These are phyloP conservation scores for Kazachstania sp. DNA, from an alignment of 1,139 yeast species.

Conservation along the genomic window DNA sequence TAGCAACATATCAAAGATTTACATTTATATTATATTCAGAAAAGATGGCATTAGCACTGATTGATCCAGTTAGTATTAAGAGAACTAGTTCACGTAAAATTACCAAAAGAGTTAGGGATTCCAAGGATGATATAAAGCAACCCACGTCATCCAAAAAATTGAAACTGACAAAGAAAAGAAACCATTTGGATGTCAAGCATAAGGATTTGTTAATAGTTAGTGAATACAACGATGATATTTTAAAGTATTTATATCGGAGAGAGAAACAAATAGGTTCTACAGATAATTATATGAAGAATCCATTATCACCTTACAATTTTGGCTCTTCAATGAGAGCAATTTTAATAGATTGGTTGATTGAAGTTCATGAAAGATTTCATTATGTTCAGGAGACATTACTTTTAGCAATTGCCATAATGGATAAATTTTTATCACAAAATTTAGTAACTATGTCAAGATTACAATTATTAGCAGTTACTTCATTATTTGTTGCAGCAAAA, in stretches of 20 bases:
- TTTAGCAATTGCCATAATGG: constrained; percentile 81
- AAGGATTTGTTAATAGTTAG: constrained; percentile 49
- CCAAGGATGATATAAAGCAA: not conserved
- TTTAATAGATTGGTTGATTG: constrained; percentile 88
- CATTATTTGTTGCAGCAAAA: constrained; percentile 85
- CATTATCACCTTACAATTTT: constrained; percentile 44
- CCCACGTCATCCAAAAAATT: not conserved
- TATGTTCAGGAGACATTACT: constrained; percentile 82
- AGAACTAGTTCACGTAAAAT: not conserved
- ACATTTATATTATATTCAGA: not conserved
- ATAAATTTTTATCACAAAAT: constrained; percentile 73
- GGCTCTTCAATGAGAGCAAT: constrained; percentile 82
- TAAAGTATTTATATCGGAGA: constrained; percentile 59
- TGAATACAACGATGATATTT: constrained; percentile 81
- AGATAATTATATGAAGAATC: constrained; percentile 47
- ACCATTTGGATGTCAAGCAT: not conserved
- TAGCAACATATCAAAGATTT: not conserved
- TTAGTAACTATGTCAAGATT: constrained; percentile 70
- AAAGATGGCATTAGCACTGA: not conserved
- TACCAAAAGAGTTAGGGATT: not conserved
- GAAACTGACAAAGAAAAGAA: not conserved
- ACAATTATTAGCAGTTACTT: constrained; percentile 83
- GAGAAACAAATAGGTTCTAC: constrained; percentile 69
- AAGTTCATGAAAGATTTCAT: constrained; percentile 80
- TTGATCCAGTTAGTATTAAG: not conserved